Evolutionary conservation across 148 eudicot species (phyloP), one percentile per base, ranked within the genome.

Genomic region (Fagopyrum esculentum): DNA sequence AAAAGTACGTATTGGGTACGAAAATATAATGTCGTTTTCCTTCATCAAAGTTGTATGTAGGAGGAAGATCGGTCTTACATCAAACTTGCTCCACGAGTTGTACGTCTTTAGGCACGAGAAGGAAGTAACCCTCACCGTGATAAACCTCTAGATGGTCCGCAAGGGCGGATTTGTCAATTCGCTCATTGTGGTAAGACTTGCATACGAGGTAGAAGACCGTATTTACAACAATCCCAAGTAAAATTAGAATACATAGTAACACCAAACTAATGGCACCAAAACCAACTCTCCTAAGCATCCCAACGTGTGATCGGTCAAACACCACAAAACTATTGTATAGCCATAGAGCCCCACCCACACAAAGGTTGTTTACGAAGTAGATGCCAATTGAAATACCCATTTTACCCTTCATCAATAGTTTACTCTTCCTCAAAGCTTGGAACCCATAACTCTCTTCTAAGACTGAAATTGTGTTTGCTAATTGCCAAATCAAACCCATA

Each of bases 151-250:
- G 82, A 83, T 84, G 90, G 72, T 84, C 80, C n/a, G 90, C 82
- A 69, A 91, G 81, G 0, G 82, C 72, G 6, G 85, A 78, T 74
- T 87, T 91, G 46, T 91, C 88, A 47, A 91, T 87, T 12, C 68
- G 79, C 80, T 87, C 87, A 73, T 83, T 85, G 52, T 90, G 96
- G 75, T 83, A 83, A 1, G 89, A 84, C 52, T 91, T 91, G 81
- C 97, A 91, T 45, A 84, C 84, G 64, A 89, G 86, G 74, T 89
- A 91, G 10, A 91, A 64, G 5, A 91, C 76, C 4, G 89, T 89
- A 61, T 91, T 88, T 19, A 80, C 84, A 19, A 86, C 84, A 59
- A 89, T 76, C 11, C 83, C 86, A 40, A 84, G 63, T 10, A 91
- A 35, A 57, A 82, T 77, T 48, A 82, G 22, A 48, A 73, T 50